A percentile compares a stretch with the other conserved stretches of the same genome.
phyloP scores from a whole-genome alignment of 495 filamentous ascomycete genomes.

The Poronia punctata region DNA sequence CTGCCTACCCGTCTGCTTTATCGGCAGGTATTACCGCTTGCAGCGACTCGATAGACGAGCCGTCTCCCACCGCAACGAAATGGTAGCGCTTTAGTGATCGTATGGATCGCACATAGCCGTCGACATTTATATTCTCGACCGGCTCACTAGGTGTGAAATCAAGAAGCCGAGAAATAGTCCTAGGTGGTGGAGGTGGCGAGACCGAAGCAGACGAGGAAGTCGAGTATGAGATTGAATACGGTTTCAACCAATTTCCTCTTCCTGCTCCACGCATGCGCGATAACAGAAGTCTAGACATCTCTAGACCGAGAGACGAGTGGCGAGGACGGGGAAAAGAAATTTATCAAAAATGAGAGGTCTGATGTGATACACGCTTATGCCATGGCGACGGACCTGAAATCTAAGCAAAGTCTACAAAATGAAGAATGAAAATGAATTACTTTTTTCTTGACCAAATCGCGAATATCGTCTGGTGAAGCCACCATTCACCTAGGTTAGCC shows the following conservation, averaged over 20 bases:
- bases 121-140: slow-evolving; percentile 41
- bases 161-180: slow-evolving; percentile 16
- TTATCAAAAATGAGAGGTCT: too few species aligned
- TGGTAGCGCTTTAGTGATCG: slow-evolving; percentile 75
- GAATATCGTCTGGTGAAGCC: too few species aligned
- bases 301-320: too few species aligned
- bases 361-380: too few species aligned
- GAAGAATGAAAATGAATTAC: too few species aligned
- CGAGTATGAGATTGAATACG: background rate
- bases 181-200: slow-evolving; percentile 13
- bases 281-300: slow-evolving; percentile 5
- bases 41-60: slow-evolving; percentile 68
- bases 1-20: slow-evolving; percentile 68
- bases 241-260: too few species aligned
- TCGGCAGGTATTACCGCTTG: slow-evolving; percentile 75
- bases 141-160: slow-evolving; percentile 22
- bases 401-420: too few species aligned
- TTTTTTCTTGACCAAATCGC: too few species aligned
- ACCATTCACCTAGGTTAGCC: too few species aligned
- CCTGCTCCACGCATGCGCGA: slow-evolving; percentile 1
- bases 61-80: slow-evolving; percentile 84
- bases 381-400: too few species aligned
- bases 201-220: slow-evolving; percentile 13
- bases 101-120: slow-evolving; percentile 78
- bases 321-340: too few species aligned